Evolutionary conservation across 495 filamentous ascomycete species (phyloP).

Genomic region (Aspergillus nidulans): DNA sequence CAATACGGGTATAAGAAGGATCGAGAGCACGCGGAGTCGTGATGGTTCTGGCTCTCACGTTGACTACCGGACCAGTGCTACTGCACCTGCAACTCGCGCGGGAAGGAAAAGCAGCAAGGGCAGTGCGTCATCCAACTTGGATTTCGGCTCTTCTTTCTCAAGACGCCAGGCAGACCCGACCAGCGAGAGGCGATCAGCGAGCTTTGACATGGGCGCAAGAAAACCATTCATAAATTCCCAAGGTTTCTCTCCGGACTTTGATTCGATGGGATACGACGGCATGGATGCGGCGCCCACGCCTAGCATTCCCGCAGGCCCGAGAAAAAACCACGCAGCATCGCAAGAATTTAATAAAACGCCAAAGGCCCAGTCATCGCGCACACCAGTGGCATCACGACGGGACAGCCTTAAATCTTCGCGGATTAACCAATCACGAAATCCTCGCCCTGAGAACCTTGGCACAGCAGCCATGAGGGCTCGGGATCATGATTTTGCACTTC

Average conservation of each 20-base stretch:
- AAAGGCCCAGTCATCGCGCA: slow-evolving; percentile 43
- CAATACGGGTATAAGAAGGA: slow-evolving; percentile 55
- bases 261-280: slow-evolving; percentile 43
- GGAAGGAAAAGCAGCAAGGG: slow-evolving; percentile 65
- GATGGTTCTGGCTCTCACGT: slow-evolving; percentile 35
- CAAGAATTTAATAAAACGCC: slow-evolving; percentile 36
- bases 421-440: slow-evolving; percentile 33
- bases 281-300: slow-evolving; percentile 87
- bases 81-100: slow-evolving; percentile 15
- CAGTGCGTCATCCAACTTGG: slow-evolving; percentile 65
- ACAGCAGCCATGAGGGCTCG: slow-evolving; percentile 30
- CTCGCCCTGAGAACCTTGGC: slow-evolving; percentile 37
- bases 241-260: slow-evolving; percentile 20
- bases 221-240: slow-evolving; percentile 29
- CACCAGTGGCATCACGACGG: slow-evolving; percentile 44
- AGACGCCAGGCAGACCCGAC: slow-evolving; percentile 52
- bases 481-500: slow-evolving; percentile 25
- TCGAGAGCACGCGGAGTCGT: slow-evolving; percentile 56
- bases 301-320: slow-evolving; percentile 76
- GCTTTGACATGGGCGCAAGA: slow-evolving; percentile 64
- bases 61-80: slow-evolving; percentile 16
- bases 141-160: slow-evolving; percentile 49
- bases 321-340: slow-evolving; percentile 29
- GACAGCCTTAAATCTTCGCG: slow-evolving; percentile 63
- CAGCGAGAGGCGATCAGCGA: slow-evolving; percentile 63